phyloP scores from a whole-genome alignment of 306 rosid genomes.

The Corylus avellana region DNA sequence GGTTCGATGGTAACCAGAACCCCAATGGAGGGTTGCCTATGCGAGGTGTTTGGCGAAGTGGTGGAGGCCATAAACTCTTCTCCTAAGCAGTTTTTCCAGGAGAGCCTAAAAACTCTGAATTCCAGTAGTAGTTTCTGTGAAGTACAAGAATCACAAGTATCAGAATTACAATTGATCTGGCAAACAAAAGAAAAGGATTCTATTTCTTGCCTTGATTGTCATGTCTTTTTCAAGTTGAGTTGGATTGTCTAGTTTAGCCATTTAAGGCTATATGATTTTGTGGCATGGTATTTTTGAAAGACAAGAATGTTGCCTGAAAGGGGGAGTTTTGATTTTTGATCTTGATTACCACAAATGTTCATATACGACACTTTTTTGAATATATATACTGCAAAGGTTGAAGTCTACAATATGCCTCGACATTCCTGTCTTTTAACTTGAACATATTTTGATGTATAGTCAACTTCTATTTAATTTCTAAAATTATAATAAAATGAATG shows the following conservation, averaged over 20 bases:
- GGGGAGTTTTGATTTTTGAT: conserved; percentile 21
- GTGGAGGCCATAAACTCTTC: conserved; percentile 65
- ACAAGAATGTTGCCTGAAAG: conserved; percentile 17
- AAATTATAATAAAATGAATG: not conserved
- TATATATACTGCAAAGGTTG: not conserved
- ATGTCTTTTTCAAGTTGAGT: conserved; percentile 8
- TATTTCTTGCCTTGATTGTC: conserved; percentile 1
- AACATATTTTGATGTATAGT: not conserved
- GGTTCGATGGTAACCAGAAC: conserved; percentile 33
- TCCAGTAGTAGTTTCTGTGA: not conserved
- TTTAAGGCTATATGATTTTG: conserved; percentile 29
- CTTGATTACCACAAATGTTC: conserved; percentile 25
- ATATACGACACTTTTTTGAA: not conserved
- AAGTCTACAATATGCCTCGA: too few species aligned
- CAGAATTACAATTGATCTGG: not conserved
- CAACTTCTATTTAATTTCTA: not conserved
- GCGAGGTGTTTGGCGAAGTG: conserved; percentile 84
- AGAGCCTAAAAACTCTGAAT: conserved; percentile 9
- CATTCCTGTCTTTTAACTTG: not conserved
- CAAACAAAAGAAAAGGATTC: not conserved
- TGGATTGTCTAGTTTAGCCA: conserved; percentile 26
- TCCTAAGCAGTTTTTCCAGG: conserved; percentile 18
- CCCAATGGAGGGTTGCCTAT: conserved; percentile 62
- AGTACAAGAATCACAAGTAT: not conserved
- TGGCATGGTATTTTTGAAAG: conserved; percentile 8